Percentiles rank a stretch among this genome's conserved stretches.
Evolutionary conservation across 306 rosid species (phyloP).

Genomic region (Rosa chinensis): DNA sequence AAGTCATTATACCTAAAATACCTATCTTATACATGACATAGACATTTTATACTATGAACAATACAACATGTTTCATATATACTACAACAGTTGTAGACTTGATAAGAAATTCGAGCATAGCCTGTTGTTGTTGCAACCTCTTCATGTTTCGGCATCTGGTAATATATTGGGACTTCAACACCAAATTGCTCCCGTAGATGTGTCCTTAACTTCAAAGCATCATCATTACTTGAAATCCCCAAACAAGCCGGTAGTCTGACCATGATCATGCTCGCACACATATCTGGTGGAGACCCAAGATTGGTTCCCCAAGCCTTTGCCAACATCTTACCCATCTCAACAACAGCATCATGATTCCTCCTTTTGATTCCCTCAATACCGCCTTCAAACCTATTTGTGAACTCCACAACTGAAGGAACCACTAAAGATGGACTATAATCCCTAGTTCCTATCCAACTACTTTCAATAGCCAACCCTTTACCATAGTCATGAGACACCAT

Average conservation of each 20-base stretch:
- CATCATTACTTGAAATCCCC: constrained; percentile 54
- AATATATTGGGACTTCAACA: constrained; percentile 69
- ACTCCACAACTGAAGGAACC: constrained; percentile 65
- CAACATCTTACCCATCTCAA: constrained; percentile 80
- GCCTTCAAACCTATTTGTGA: constrained; percentile 59
- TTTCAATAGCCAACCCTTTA: constrained; percentile 72
- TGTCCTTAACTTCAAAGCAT: constrained; percentile 51
- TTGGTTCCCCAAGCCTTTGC: constrained; percentile 76
- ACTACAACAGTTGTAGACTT: no score
- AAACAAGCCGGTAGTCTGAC: constrained; percentile 73
- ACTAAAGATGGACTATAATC: constrained; percentile 92
- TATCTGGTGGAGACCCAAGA: constrained; percentile 62
- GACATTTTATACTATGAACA: no score
- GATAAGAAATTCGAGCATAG: constrained; percentile 76
- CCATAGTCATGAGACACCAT: constrained; percentile 89
- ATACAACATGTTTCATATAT: no score
- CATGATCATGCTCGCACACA: constrained; percentile 85
- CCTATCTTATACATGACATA: no score
- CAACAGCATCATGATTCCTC: constrained; percentile 78
- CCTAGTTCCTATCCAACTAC: constrained; percentile 91
- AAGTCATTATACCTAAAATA: no score
- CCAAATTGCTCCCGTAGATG: constrained; percentile 63
- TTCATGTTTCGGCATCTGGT: constrained; percentile 45
- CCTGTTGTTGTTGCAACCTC: constrained; percentile 49
- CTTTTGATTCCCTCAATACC: constrained; percentile 76